These are phyloP conservation scores for Melanomma pulvis-pyrius DNA, from an alignment of 495 filamentous ascomycete genomes.

Conservation along the genomic window DNA sequence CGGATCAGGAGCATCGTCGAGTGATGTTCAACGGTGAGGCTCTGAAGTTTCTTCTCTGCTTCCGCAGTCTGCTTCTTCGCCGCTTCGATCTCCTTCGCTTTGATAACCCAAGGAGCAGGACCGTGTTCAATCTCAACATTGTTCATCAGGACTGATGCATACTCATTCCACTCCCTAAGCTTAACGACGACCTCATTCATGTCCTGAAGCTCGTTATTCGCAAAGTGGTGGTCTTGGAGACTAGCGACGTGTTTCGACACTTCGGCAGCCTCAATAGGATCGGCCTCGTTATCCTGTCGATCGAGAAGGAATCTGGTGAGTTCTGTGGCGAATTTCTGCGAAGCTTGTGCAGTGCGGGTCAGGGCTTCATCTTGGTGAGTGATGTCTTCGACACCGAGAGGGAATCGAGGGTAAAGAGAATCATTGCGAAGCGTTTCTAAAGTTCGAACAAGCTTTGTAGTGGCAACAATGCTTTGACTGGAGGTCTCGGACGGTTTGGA, in stretches of 20 bases:
- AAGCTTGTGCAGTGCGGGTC: neutral
- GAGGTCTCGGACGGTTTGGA: neutral
- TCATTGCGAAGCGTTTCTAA: constrained; percentile 10
- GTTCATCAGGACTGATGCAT: constrained; percentile 74
- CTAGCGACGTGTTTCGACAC: neutral
- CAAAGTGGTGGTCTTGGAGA: neutral
- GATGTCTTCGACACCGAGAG: constrained; percentile 6
- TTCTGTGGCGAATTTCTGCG: constrained; percentile 10
- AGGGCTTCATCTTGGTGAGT: neutral
- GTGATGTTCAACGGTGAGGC: constrained; percentile 69
- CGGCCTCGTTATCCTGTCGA: neutral
- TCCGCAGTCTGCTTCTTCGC: constrained; percentile 78
- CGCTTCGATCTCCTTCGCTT: constrained; percentile 73
- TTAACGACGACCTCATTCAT: constrained; percentile 63
- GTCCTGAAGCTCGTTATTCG: neutral
- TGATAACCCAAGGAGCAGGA: constrained; percentile 79
- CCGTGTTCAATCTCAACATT: constrained; percentile 83
- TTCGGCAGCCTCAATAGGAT: neutral
- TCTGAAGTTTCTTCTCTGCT: constrained; percentile 59
- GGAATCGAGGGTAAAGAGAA: constrained; percentile 13
- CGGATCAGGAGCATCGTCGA: constrained; percentile 66
- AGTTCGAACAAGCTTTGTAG: constrained; percentile 9
- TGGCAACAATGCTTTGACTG: neutral
- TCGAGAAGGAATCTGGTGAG: neutral
- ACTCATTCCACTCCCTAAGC: constrained; percentile 66